Evolutionary conservation across 352 stramenopile species (phyloP), one percentile per base, ranked within the genome.

Genomic region (Phytopythium litorale): DNA sequence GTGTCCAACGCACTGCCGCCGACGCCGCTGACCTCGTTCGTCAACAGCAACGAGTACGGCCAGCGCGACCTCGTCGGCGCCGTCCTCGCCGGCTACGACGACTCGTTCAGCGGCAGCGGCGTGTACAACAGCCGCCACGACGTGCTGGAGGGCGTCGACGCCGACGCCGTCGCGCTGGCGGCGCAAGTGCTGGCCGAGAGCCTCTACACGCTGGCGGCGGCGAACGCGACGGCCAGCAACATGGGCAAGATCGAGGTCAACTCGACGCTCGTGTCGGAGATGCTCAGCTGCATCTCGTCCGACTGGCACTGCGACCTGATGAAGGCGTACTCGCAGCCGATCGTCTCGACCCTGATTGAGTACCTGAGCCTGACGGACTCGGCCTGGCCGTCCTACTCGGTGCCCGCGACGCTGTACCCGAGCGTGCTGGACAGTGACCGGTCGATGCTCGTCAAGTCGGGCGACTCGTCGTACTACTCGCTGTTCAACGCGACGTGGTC

Each of bases 281-380:
- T 94, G 68, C 56, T 92, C 4, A 65, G 38, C 56, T 94, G 85
- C 45, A 67, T 94, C 16, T 76, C 62, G 21, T 73, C 64, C 0
- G 67, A 94, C 68, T 94, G 85, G 85, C 73, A 19, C n/a, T 94
- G 85, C 52, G 68, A 78, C 7, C 54, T 89, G 4, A 92, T 94
- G 80, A 74, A 67, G 30, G 73, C 79, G 23, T 87, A 88, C 68
- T 90, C 81, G n/a, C 65, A 71, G 55, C 79, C 69, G 18, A 84
- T 75, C 49, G 69, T 92, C 2, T 64, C 70, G 32, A 87, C 85
- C 15, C 73, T 91, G 66, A 78, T 89, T 54, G 78, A 89, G 42
- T 92, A 92, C 54, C 55, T 92, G 49, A 66, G 67, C 38, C 59
- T 90, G 16, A 59, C 50, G 2, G 53, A 74, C 11, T 73, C 55